Base-by-base conservation (phyloP, 768 basidiomycete species). In the Psilocybe subaeruginosa region DNA sequence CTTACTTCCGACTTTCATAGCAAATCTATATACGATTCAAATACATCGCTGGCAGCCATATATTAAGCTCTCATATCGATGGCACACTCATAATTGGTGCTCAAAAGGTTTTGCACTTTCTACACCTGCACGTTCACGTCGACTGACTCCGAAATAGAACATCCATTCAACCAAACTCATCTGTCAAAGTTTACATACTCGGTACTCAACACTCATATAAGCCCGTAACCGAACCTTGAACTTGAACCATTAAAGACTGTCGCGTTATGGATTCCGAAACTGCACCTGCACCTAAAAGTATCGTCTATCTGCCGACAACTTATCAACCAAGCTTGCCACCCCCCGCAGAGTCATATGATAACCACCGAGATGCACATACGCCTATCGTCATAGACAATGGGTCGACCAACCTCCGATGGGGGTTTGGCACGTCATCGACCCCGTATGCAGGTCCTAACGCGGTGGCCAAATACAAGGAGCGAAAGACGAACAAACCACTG, bases 351-450 rank as follows among this genome's bases (percentile, higher is more conserved):
- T 75, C 83, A 11, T 92, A 91, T 64, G 75, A 82, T 49, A 57
- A 66, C 17, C 80, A 86, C 69, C 83, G 85, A 39, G 74, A 69
- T 8, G 75, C 79, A 6, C 70, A 74, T 46, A 86, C 84, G 0
- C 91, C 93, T 0, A 84, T 96, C 61, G 82, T 94, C 66, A 91
- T 96, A 67, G 95, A 97, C 81, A 95, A 96, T 67, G 95, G 95
- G 62, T 86, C 95, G 6, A 91, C 89, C 31, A 84, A 77, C 52
- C 78, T 96, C 43, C 85, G 93, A 54, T 97, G 91, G 75, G 95
- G 94, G 12, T 97, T 94, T 74, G 85, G 88, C 27, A 85, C 83
- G 3, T 84, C 83, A 2, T 53, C 58, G 12, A 62, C 54, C 2
- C 66, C 69, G n/a, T 85, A 82, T 39, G 76, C 81, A 14, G 85